A percentile compares a stretch with the other conserved stretches of the same genome.
Conservation (phyloP, 805 yeast species). For the Candida silvatica region DNA sequence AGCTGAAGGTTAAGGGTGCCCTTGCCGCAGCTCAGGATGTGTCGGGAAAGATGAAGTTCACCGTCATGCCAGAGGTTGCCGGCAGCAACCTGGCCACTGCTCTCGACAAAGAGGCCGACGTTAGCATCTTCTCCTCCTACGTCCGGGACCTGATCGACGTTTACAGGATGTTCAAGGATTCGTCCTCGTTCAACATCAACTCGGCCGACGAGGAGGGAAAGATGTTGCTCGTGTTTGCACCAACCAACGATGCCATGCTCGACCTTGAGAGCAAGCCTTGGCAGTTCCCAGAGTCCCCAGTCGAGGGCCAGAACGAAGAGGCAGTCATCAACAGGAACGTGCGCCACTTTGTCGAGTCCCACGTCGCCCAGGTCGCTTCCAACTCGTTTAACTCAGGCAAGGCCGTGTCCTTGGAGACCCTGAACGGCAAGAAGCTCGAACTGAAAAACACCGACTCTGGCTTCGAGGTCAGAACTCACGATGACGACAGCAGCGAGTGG, state of each 20-base stretch:
- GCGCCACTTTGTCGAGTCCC: conserved; percentile 51
- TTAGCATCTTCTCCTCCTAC: conserved; percentile 61
- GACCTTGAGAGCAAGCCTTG: conserved; percentile 58
- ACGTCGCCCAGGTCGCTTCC: conserved; percentile 34
- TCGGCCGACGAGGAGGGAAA: conserved; percentile 3
- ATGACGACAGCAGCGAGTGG: conserved; percentile 24
- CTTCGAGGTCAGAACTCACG: conserved; percentile 23
- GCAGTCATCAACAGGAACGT: conserved; percentile 49
- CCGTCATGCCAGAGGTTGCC: conserved; percentile 19
- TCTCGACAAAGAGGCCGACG: conserved; percentile 29
- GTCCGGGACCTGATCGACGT: conserved; percentile 53
- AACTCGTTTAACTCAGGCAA: conserved; percentile 12
- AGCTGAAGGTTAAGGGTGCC: not conserved
- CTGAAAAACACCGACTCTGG: conserved; percentile 29
- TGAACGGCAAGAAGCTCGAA: conserved; percentile 27
- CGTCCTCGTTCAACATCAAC: conserved; percentile 22
- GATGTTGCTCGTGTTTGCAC: conserved; percentile 56
- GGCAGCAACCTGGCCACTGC: conserved; percentile 28
- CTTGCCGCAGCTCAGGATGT: conserved; percentile 1
- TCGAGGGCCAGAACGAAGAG: conserved; percentile 29
- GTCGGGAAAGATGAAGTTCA: conserved; percentile 8
- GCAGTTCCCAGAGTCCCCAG: conserved; percentile 59
- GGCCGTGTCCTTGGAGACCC: conserved; percentile 22
- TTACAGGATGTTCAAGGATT: conserved; percentile 27
- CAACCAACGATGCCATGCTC: conserved; percentile 53